phyloP scores from a whole-genome alignment of 352 stramenopile species.

The Phytophthora boehmeriae region DNA sequence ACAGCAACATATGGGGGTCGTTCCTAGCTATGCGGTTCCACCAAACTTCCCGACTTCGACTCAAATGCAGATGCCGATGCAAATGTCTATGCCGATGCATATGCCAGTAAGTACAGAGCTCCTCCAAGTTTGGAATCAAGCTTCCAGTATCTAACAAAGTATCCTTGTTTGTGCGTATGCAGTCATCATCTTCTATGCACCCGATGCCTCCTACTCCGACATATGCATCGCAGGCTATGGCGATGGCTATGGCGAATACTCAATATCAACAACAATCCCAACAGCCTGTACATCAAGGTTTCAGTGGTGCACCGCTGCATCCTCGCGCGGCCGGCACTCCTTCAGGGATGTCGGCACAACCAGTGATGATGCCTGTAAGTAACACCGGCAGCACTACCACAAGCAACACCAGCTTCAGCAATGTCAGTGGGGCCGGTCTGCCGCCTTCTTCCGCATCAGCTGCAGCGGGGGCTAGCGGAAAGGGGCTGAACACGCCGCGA shows the following conservation, averaged over 20 bases:
- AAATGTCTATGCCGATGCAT: constrained; percentile 28
- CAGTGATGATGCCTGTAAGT: constrained; percentile 11
- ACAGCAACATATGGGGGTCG: constrained; percentile 44
- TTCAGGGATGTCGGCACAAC: constrained; percentile 25
- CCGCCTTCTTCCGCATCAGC: constrained; percentile 44
- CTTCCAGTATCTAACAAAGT: constrained; percentile 4
- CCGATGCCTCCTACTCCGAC: constrained; percentile 34
- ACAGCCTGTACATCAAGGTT: constrained; percentile 38
- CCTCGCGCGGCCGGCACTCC: constrained; percentile 29
- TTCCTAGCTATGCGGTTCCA: constrained; percentile 60
- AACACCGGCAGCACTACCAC: constrained; percentile 23
- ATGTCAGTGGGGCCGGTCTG: constrained; percentile 29
- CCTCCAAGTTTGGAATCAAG: not conserved
- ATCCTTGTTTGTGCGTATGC: constrained; percentile 9
- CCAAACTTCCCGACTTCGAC: constrained; percentile 40
- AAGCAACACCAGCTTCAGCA: constrained; percentile 23
- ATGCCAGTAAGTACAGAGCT: constrained; percentile 34
- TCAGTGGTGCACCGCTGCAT: constrained; percentile 45
- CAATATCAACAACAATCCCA: constrained; percentile 36
- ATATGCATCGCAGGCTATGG: constrained; percentile 41
- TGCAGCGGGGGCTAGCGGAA: constrained; percentile 39
- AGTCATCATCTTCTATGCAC: constrained; percentile 39
- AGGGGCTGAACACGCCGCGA: constrained; percentile 67
- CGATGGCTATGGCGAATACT: constrained; percentile 39
- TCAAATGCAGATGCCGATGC: constrained; percentile 51